Evolutionary conservation across 2,329 filamentous ascomycete species (phyloP), one percentile per base, ranked within the genome.

Genomic region (Exophiala sideris): DNA sequence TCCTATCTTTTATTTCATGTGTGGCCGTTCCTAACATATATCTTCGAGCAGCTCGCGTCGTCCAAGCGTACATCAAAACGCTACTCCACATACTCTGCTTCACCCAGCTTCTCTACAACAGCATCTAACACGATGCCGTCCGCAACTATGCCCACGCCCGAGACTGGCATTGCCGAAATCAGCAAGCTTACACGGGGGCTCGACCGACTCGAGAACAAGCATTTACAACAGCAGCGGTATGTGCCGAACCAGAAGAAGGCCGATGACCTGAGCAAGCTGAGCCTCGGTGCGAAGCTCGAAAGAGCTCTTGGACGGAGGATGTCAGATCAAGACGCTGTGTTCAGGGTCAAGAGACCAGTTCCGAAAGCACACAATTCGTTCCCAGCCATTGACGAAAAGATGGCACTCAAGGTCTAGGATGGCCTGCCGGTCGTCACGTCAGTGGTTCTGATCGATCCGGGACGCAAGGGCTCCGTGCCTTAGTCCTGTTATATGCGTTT

Each of bases 151-250:
- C 58, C 50, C 35, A 52, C 45, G 18, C 51, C 50, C 6, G 59
- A 67, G 52, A 65, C 67, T 48, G 79, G 79, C 66, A 73, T 81
- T 59, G 77, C 78, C 59, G 83, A 85, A 66, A 84, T 94, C 68
- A 82, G 86, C 70, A 83, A 88, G 63, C 90, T 94, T 71, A 87
- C 88, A 65, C 83, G 86, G 57, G 86, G 88, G 56, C 83, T 96
- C 60, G 86, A 90, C 66, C 88, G 91, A 67, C 88, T 96, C 75
- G 89, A 95, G 72, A 94, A 95, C 78, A 90, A 89, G 73, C 88
- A 87, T 45, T 84, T 96, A 24, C 77, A 83, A 64, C 83, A 87
- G 65, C 91, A 96, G 76, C 87, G 91, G 64, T 91, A 91, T 67
- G 79, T 84, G 52, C 83, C 91, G 60, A 87, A 79, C 68, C 83